phyloP scores from a whole-genome alignment of 2,329 filamentous ascomycete species.

The Colletotrichum incanum region DNA sequence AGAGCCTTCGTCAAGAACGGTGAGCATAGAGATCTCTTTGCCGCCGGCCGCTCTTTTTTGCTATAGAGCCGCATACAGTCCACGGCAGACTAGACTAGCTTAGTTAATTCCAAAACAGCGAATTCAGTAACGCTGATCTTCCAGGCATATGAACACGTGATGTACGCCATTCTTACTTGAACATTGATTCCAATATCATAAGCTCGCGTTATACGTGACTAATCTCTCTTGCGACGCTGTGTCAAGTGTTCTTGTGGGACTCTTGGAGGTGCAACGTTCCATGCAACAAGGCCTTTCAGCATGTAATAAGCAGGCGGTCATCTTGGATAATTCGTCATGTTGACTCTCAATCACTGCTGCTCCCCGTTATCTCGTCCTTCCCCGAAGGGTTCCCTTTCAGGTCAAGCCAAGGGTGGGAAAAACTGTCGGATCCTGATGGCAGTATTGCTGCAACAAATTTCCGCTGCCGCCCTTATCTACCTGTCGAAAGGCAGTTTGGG shows the following conservation, averaged over 20 bases:
- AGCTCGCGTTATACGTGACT: not conserved
- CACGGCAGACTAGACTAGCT: slow-evolving; percentile 33
- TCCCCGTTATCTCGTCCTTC: not conserved
- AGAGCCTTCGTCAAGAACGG: slow-evolving; percentile 23
- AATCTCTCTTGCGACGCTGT: not conserved
- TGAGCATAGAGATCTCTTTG: slow-evolving; percentile 11
- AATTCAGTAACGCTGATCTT: slow-evolving; percentile 11
- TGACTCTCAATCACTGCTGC: not conserved
- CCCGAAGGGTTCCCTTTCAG: no score
- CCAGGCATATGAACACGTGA: not conserved
- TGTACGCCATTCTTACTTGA: not conserved
- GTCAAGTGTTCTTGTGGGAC: not conserved
- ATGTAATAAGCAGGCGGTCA: not conserved
- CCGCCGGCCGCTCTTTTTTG: slow-evolving; percentile 33
- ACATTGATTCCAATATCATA: no score
- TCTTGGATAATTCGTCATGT: not conserved
- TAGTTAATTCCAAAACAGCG: slow-evolving; percentile 38
- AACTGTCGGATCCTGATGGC: not conserved
- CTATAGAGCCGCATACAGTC: slow-evolving; percentile 37
- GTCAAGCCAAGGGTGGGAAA: no score
- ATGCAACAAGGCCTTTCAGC: not conserved
- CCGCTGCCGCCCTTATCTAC: no score
- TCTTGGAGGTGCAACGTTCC: not conserved
- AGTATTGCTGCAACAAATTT: not conserved
- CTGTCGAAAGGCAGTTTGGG: no score